Evolutionary conservation across 257 asterid species (phyloP).

Genomic region (Lithospermum erythrorhizon): DNA sequence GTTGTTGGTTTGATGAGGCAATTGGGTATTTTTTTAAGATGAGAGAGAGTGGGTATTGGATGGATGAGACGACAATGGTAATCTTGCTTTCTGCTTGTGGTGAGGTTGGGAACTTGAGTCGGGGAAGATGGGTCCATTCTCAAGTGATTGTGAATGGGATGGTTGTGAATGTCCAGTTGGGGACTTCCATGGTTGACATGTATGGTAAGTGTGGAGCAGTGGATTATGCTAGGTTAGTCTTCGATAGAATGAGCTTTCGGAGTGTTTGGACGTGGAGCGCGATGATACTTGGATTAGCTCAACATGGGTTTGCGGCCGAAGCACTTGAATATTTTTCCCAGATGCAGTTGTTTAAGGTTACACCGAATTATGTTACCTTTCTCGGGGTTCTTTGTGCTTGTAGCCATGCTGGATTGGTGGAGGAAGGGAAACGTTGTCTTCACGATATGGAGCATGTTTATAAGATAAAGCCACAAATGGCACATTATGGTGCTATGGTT

Average conservation of each 20-base stretch:
- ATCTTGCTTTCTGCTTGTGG: constrained; percentile 52
- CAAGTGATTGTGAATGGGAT: constrained; percentile 47
- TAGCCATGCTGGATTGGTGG: constrained; percentile 60
- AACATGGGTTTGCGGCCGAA: constrained; percentile 45
- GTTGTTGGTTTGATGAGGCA: constrained; percentile 35
- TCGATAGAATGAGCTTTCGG: constrained; percentile 28
- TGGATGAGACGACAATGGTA: constrained; percentile 70
- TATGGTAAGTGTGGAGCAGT: constrained; percentile 59
- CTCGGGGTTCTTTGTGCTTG: constrained; percentile 82
- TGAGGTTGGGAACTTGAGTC: constrained; percentile 49
- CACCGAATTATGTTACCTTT: constrained; percentile 59
- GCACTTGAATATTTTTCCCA: constrained; percentile 36
- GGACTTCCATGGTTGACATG: constrained; percentile 78
- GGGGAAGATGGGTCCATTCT: constrained; percentile 62
- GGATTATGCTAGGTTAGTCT: constrained; percentile 40
- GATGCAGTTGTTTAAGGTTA: constrained; percentile 29
- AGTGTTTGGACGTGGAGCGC: constrained; percentile 87
- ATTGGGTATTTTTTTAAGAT: constrained; percentile 37
- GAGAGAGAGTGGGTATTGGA: constrained; percentile 27
- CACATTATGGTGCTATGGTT: constrained; percentile 66
- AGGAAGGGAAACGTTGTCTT: constrained; percentile 38
- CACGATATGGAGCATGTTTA: constrained; percentile 43
- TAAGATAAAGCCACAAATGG: constrained; percentile 47
- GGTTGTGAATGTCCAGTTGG: constrained; percentile 44
- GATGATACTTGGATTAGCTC: constrained; percentile 72